A percentile compares a stretch with the other conserved stretches of the same genome.
Evolutionary conservation across 495 filamentous ascomycete species (phyloP).

Genomic region (Neurospora sp.): DNA sequence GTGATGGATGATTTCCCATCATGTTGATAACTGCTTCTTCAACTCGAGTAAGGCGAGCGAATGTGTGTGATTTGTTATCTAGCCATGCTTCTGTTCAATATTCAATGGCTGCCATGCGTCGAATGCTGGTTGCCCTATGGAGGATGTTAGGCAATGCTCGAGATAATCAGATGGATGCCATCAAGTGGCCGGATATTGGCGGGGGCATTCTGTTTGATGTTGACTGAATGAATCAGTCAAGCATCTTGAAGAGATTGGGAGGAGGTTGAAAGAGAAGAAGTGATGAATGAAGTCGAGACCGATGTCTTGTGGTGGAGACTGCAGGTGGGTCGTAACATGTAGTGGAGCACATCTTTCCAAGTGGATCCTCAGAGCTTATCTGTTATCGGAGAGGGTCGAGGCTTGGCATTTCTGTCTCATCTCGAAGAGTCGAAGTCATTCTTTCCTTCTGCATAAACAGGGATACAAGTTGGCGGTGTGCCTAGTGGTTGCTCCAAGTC

Average conservation of each 20-base stretch:
- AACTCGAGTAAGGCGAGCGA: not conserved
- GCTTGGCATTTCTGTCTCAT: not conserved
- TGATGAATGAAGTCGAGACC: not conserved
- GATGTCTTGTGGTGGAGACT: not conserved
- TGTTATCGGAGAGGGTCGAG: not conserved
- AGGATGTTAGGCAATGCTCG: not conserved
- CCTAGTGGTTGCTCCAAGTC: not conserved
- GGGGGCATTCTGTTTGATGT: not conserved
- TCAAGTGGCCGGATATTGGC: not conserved
- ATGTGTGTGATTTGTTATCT: not conserved
- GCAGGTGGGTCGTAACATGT: not conserved
- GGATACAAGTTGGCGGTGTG: not conserved
- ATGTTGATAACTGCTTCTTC: not conserved
- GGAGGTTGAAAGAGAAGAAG: not conserved
- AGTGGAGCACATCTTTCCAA: not conserved
- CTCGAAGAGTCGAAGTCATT: too few species aligned
- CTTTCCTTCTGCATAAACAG: not conserved
- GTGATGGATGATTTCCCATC: not conserved
- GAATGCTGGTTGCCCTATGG: not conserved
- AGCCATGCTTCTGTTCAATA: not conserved
- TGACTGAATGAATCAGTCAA: not conserved
- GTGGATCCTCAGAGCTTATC: not conserved
- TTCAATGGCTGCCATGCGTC: not conserved
- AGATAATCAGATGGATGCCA: not conserved
- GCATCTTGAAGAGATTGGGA: not conserved